Percentiles rank a stretch among this genome's conserved stretches.
phyloP scores from a whole-genome alignment of 306 rosid genomes.

The Alnus glutinosa region DNA sequence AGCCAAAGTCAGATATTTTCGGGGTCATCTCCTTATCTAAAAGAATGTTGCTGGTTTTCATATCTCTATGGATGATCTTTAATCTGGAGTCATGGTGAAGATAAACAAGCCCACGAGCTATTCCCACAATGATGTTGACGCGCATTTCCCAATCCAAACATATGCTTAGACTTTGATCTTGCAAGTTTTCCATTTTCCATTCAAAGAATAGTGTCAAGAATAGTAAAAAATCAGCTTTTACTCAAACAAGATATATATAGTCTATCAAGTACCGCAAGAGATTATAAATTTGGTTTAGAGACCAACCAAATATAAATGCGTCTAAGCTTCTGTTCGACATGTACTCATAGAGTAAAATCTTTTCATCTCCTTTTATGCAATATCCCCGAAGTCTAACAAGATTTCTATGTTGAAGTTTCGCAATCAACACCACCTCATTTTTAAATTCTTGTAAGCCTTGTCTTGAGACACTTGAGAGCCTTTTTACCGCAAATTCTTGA shows the following conservation, averaged over 20 bases:
- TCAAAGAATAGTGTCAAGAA: not conserved
- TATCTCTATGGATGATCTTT: constrained; percentile 37
- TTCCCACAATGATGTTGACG: constrained; percentile 43
- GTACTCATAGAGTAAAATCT: constrained; percentile 48
- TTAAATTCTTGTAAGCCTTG: constrained; percentile 55
- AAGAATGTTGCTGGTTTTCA: constrained; percentile 41
- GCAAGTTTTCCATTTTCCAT: constrained; percentile 1
- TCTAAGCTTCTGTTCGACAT: constrained; percentile 57
- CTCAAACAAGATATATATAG: not conserved
- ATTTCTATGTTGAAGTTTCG: constrained; percentile 52
- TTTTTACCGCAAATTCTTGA: constrained; percentile 45
- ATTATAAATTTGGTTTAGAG: not conserved
- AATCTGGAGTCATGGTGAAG: constrained; percentile 41
- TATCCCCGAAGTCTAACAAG: constrained; percentile 52
- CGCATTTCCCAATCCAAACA: constrained; percentile 41
- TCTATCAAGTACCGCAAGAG: not conserved
- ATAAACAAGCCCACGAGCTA: constrained; percentile 32
- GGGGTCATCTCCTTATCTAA: constrained; percentile 36
- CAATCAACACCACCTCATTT: constrained; percentile 45
- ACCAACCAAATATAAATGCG: constrained; percentile 48
- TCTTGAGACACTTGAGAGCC: constrained; percentile 43
- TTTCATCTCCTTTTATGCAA: constrained; percentile 42
- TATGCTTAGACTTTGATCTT: constrained; percentile 29
- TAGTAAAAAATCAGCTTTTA: too few relatives aligned
- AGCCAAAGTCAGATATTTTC: constrained; percentile 42